These are phyloP conservation scores for Coprinellus aureogranulatus DNA, from an alignment of 768 basidiomycete species.

Conservation along the genomic window DNA sequence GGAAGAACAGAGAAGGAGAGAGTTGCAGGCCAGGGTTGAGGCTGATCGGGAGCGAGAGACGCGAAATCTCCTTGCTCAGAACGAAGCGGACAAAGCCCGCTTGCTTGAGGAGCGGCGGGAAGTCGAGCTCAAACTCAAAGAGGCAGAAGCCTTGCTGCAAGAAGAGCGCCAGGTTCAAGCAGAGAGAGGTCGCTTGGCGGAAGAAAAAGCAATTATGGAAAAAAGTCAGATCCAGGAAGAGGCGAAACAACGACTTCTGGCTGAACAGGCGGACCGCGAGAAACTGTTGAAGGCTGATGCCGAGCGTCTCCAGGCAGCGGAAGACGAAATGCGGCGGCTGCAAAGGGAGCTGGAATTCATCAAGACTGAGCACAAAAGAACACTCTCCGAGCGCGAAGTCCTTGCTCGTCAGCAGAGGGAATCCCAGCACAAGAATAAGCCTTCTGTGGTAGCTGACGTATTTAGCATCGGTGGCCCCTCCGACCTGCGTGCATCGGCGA, in stretches of 20 bases:
- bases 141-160: conserved; percentile 29
- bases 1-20: too few relatives aligned
- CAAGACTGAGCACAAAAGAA: conserved; percentile 17
- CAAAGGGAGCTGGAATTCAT: conserved; percentile 11
- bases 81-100: conserved; percentile 32
- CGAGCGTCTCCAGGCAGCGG: conserved; percentile 9
- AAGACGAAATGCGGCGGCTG: conserved; percentile 9
- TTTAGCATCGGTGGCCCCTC: conserved; percentile 49
- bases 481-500: neutral
- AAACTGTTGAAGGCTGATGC: conserved; percentile 21
- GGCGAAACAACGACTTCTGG: conserved; percentile 17
- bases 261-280: conserved; percentile 24
- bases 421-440: conserved; percentile 4
- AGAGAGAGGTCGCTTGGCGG: conserved; percentile 21
- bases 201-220: conserved; percentile 21
- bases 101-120: conserved; percentile 33
- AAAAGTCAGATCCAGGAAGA: conserved; percentile 21
- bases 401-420: conserved; percentile 10
- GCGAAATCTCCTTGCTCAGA: conserved; percentile 23
- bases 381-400: conserved; percentile 11
- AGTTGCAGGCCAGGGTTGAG: conserved; percentile 2
- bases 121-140: conserved; percentile 30
- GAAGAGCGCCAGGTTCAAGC: conserved; percentile 30
- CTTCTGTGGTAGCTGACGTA: conserved; percentile 42
- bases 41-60: conserved; percentile 14